A percentile compares a stretch with the other conserved stretches of the same genome.
phyloP scores from a whole-genome alignment of 1,139 yeast genomes.

The Suhomyces taliae region DNA sequence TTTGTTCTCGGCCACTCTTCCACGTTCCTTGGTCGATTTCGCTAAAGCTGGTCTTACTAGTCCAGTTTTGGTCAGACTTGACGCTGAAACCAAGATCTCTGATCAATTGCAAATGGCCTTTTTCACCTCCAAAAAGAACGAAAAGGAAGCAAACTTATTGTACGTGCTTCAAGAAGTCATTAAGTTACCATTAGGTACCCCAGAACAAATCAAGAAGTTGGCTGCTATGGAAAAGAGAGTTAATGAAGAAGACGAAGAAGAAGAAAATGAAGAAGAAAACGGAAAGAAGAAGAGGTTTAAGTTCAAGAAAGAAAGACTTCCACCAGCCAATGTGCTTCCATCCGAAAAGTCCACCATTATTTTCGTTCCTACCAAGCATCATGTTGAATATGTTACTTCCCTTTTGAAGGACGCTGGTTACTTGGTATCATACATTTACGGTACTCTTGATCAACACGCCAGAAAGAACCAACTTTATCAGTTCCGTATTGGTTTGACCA shows the following conservation, averaged over 20 bases:
- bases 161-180: slow-evolving; percentile 78
- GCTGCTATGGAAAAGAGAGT: slow-evolving; percentile 46
- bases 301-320: slow-evolving; percentile 58
- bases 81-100: slow-evolving; percentile 86
- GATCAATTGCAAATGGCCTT: slow-evolving; percentile 91
- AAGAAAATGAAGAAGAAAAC: slow-evolving; percentile 34
- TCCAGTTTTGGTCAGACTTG: slow-evolving; percentile 89
- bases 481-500: slow-evolving; percentile 81
- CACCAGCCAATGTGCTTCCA: slow-evolving; percentile 81
- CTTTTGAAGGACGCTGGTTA: slow-evolving; percentile 77
- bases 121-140: slow-evolving; percentile 75
- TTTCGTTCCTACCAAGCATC: slow-evolving; percentile 96
- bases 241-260: slow-evolving; percentile 51
- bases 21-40: slow-evolving; percentile 87
- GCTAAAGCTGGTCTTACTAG: slow-evolving; percentile 95
- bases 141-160: slow-evolving; percentile 85
- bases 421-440: slow-evolving; percentile 86
- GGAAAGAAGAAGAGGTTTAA: slow-evolving; percentile 36
- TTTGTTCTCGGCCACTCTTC: slow-evolving; percentile 92
- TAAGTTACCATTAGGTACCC: slow-evolving; percentile 76
- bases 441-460: slow-evolving; percentile 93
- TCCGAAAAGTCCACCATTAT: slow-evolving; percentile 79
- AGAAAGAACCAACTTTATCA: slow-evolving; percentile 85
- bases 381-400: slow-evolving; percentile 83
- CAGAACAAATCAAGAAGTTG: slow-evolving; percentile 58